Conservation (phyloP, 306 rosid species). For the Amphicarpaea edgeworthii region DNA sequence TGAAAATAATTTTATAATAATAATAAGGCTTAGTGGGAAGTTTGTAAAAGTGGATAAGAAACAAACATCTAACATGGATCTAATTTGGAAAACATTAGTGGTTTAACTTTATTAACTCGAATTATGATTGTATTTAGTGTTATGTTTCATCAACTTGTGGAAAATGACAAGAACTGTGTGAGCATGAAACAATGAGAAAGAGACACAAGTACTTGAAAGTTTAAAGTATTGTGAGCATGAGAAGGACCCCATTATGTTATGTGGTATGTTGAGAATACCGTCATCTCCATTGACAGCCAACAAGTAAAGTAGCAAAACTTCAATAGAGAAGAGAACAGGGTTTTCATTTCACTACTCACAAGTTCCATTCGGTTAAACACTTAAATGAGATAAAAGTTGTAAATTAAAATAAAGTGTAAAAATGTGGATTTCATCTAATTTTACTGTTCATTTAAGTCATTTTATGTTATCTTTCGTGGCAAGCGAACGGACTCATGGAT, state of each 20-base stretch:
- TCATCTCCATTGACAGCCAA: conserved; percentile 46
- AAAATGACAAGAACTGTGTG: conserved; percentile 56
- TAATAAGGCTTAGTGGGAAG: conserved; percentile 38
- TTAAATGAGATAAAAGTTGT: too few species aligned
- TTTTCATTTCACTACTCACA: conserved; percentile 30
- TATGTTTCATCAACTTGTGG: conserved; percentile 44
- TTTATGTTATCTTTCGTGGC: too few species aligned
- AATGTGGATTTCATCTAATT: too few species aligned
- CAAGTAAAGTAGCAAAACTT: conserved; percentile 45
- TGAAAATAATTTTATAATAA: not conserved
- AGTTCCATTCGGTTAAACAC: too few species aligned
- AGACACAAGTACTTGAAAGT: conserved; percentile 34
- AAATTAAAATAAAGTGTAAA: too few species aligned
- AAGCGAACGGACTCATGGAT: too few species aligned
- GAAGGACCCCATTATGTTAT: conserved; percentile 68
- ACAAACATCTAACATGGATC: conserved; percentile 37
- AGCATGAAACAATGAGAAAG: conserved; percentile 39
- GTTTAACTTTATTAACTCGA: conserved; percentile 33
- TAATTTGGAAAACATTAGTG: conserved; percentile 46
- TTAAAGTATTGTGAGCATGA: conserved; percentile 48
- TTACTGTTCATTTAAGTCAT: too few species aligned
- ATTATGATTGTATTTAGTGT: conserved; percentile 35
- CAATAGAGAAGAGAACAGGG: not conserved
- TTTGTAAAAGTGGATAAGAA: conserved; percentile 37
- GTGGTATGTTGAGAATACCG: conserved; percentile 41